Percentiles rank a stretch among this genome's conserved stretches.
These are phyloP conservation scores for Rhizopus delemar DNA, from an alignment of 371 early-diverging fungal genomes.

Conservation along the genomic window DNA sequence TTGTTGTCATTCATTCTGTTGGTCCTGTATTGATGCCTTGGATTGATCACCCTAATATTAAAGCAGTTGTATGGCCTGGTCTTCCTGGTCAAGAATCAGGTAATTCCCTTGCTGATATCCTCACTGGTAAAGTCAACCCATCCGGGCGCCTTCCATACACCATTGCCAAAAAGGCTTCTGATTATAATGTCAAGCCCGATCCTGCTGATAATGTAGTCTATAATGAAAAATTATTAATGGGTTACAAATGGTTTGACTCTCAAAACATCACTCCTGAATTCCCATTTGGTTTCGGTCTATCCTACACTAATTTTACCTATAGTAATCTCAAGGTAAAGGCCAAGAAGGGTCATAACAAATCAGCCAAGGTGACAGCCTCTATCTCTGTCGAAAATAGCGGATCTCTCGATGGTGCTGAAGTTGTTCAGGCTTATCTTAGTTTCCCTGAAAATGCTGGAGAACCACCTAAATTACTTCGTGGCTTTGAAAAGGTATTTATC, in stretches of 20 bases:
- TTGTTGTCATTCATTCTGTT: constrained; percentile 59
- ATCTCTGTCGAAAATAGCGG: constrained; percentile 53
- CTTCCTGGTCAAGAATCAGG: constrained; percentile 59
- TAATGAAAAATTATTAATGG: constrained; percentile 52
- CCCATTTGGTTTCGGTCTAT: constrained; percentile 61
- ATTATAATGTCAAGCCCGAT: constrained; percentile 27
- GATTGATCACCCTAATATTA: constrained; percentile 54
- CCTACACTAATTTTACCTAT: constrained; percentile 59
- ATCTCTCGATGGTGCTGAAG: constrained; percentile 48
- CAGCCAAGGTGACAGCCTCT: constrained; percentile 21
- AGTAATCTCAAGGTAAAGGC: constrained; percentile 15
- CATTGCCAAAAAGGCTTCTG: constrained; percentile 33
- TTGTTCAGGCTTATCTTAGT: constrained; percentile 55
- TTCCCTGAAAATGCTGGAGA: constrained; percentile 46
- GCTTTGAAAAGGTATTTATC: constrained; percentile 52
- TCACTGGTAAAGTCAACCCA: constrained; percentile 61
- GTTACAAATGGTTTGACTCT: constrained; percentile 54
- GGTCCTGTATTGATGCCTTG: constrained; percentile 59
- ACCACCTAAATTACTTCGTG: constrained; percentile 54
- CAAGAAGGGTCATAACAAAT: neutral
- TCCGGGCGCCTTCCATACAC: constrained; percentile 63
- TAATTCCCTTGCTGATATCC: constrained; percentile 57
- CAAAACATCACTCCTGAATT: constrained; percentile 49
- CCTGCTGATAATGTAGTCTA: constrained; percentile 34
- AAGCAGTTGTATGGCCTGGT: constrained; percentile 53